Conservation (phyloP, 164 flowering plant genomes). For the Protea cynaroides region DNA sequence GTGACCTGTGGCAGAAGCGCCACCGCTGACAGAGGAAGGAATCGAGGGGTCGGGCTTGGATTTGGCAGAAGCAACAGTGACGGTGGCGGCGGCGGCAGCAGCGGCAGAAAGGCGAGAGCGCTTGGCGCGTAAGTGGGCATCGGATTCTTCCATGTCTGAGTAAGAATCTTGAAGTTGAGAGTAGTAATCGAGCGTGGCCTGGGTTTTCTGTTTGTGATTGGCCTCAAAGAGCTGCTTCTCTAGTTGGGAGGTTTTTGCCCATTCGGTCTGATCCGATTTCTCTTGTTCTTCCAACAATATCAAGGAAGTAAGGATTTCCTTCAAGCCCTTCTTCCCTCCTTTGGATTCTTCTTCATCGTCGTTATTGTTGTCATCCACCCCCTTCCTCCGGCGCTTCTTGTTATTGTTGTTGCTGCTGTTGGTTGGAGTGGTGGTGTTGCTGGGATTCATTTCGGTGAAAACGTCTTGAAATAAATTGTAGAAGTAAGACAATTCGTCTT, state of each 20-base stretch:
- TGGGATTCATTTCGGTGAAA: slow-evolving; percentile 14
- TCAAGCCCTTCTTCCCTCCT: slow-evolving; percentile 13
- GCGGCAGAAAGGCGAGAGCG: slow-evolving; percentile 20
- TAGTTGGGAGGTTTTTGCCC: slow-evolving; percentile 9
- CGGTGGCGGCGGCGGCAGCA: slow-evolving; percentile 5
- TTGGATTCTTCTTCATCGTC: slow-evolving; percentile 12
- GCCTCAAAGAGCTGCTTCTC: slow-evolving; percentile 27
- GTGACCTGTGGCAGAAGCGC: slow-evolving; percentile 11
- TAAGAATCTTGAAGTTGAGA: slow-evolving; percentile 21
- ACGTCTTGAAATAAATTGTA: slow-evolving; percentile 7
- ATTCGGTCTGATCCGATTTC: slow-evolving; percentile 25
- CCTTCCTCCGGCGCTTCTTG: neutral
- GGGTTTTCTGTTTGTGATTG: slow-evolving; percentile 24
- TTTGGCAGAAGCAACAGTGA: neutral
- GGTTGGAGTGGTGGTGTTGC: neutral
- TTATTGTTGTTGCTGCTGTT: neutral
- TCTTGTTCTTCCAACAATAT: slow-evolving; percentile 49
- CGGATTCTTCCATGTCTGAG: slow-evolving; percentile 22
- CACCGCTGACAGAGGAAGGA: neutral
- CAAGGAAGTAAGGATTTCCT: slow-evolving; percentile 40
- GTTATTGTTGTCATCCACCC: neutral
- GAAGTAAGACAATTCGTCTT: neutral
- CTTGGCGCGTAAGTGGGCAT: slow-evolving; percentile 22
- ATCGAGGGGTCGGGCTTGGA: neutral
- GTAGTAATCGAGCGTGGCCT: slow-evolving; percentile 34